A percentile compares a stretch with the other conserved stretches of the same genome.
Conservation (phyloP, 495 filamentous ascomycete species). For the Penicillium steckii region DNA sequence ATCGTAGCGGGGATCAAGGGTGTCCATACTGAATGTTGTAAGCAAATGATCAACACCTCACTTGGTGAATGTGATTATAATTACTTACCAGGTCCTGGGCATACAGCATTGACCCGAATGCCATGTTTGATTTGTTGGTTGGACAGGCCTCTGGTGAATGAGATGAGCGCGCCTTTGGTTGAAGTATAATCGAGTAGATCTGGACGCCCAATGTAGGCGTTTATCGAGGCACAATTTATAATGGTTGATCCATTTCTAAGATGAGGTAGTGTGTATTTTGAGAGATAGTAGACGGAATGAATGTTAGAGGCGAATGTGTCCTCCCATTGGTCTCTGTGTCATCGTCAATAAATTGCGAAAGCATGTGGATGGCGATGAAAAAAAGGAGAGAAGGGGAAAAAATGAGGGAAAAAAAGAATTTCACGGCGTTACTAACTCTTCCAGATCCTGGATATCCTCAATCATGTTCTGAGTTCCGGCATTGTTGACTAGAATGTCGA, state of each 20-base stretch:
- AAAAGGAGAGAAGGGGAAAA: too few relatives aligned
- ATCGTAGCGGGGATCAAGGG: conserved; percentile 77
- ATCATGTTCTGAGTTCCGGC: conserved; percentile 74
- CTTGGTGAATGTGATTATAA: not conserved
- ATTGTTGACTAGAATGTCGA: conserved; percentile 83
- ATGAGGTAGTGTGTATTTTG: conserved; percentile 76
- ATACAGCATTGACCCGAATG: conserved; percentile 77
- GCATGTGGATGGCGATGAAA: too few relatives aligned
- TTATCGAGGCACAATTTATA: conserved; percentile 80
- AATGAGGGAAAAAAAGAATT: too few relatives aligned
- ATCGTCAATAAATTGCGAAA: not conserved
- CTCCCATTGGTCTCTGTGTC: conserved; percentile 67
- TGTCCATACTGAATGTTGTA: conserved; percentile 61
- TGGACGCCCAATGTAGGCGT: conserved; percentile 77
- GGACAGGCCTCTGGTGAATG: conserved; percentile 75
- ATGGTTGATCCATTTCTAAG: conserved; percentile 71
- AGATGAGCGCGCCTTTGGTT: conserved; percentile 77
- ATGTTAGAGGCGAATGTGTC: conserved; percentile 74
- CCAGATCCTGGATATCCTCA: conserved; percentile 66
- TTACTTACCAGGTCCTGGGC: conserved; percentile 52
- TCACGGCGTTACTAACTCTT: conserved; percentile 53
- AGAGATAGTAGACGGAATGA: conserved; percentile 68
- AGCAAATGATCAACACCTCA: not conserved
- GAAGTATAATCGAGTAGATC: conserved; percentile 85
- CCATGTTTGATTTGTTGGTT: conserved; percentile 72